Percentiles rank a stretch among this genome's conserved stretches.
Evolutionary conservation across 176 grass and related monocot species (phyloP).

Genomic region (Calamus simplicifolius): DNA sequence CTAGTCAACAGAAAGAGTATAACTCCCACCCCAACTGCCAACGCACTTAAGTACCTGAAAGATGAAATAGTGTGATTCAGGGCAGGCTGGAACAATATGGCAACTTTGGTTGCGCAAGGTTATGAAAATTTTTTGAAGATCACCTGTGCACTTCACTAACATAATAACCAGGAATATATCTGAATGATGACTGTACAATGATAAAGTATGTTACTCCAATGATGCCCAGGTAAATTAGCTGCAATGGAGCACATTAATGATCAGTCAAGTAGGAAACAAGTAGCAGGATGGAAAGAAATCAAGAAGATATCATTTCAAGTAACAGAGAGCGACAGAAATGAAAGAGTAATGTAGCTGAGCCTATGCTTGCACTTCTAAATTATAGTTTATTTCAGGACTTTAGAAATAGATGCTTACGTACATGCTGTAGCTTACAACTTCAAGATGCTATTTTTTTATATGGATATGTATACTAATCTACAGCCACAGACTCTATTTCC

Average conservation of each 20-base stretch:
- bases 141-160: constrained; percentile 88
- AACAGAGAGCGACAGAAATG: too few relatives aligned
- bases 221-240: constrained; percentile 84
- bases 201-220: constrained; percentile 80
- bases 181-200: constrained; percentile 80
- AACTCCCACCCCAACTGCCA: constrained; percentile 64
- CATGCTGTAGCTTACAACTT: too few relatives aligned
- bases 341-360: too few relatives aligned
- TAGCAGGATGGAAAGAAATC: neutral
- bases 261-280: constrained; percentile 7
- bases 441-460: too few relatives aligned
- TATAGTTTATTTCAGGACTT: too few relatives aligned
- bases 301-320: neutral
- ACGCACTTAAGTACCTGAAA: constrained; percentile 57
- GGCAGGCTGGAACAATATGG: constrained; percentile 12
- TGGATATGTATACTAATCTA: too few relatives aligned
- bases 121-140: constrained; percentile 9
- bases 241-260: constrained; percentile 24
- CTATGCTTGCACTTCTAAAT: too few relatives aligned
- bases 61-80: constrained; percentile 11
- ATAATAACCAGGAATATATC: constrained; percentile 94
- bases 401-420: too few relatives aligned
- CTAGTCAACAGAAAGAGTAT: constrained; percentile 85
- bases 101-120: neutral
- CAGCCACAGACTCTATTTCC: too few relatives aligned